Evolutionary conservation across 768 basidiomycete species (phyloP).

Genomic region (Leucocoprinus leucothites): DNA sequence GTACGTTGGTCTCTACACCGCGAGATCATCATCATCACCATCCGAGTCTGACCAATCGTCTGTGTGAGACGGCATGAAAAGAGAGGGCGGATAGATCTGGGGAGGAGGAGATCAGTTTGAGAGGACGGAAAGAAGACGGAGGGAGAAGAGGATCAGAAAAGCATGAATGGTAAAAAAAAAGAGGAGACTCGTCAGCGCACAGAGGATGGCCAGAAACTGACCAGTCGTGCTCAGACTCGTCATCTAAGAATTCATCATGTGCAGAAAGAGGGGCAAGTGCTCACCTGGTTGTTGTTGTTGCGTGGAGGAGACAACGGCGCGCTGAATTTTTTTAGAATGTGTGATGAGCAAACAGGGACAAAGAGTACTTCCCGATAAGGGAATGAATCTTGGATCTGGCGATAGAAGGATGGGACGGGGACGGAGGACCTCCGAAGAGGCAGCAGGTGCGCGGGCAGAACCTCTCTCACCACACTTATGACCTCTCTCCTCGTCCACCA

Average conservation of each 20-base stretch:
- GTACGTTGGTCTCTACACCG: slow-evolving; percentile 68
- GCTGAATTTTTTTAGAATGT: slow-evolving; percentile 14
- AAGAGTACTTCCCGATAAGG: slow-evolving; percentile 16
- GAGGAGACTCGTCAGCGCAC: slow-evolving; percentile 58
- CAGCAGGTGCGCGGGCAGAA: slow-evolving; percentile 4
- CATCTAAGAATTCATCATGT: slow-evolving; percentile 53
- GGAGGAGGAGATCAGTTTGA: slow-evolving; percentile 19
- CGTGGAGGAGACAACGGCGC: slow-evolving; percentile 9
- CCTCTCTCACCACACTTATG: slow-evolving; percentile 20
- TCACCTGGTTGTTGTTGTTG: slow-evolving; percentile 1
- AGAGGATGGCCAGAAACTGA: slow-evolving; percentile 57
- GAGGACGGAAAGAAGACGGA: slow-evolving; percentile 16
- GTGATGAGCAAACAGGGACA: slow-evolving; percentile 23
- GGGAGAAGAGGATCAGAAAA: slow-evolving; percentile 54
- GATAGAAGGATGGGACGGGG: slow-evolving; percentile 13
- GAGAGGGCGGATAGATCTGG: slow-evolving; percentile 12
- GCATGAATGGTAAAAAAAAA: slow-evolving; percentile 86
- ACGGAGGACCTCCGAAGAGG: slow-evolving; percentile 5
- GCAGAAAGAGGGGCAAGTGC: slow-evolving; percentile 7
- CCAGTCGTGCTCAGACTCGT: slow-evolving; percentile 75
- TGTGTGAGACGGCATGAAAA: slow-evolving; percentile 41
- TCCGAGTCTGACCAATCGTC: slow-evolving; percentile 85
- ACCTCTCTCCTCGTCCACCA: slow-evolving; percentile 23
- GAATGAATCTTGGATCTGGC: slow-evolving; percentile 9
- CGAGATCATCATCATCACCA: slow-evolving; percentile 59